These are phyloP conservation scores for Colletotrichum sansevieriae DNA, from an alignment of 2,329 filamentous ascomycete species.

Conservation along the genomic window DNA sequence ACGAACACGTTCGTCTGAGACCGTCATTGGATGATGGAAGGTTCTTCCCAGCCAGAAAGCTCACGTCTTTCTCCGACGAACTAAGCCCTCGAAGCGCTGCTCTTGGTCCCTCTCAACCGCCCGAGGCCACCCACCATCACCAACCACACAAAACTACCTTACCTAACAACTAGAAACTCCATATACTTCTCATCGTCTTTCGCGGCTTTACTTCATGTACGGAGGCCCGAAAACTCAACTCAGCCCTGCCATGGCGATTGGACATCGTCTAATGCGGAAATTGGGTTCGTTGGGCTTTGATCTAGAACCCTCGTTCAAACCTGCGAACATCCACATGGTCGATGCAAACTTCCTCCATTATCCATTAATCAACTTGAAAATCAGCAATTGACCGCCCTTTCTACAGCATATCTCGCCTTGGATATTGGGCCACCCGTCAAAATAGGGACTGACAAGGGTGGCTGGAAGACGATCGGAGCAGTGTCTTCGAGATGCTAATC, in stretches of 20 bases:
- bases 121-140: constrained; percentile 33
- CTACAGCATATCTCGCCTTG: neutral
- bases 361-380: constrained; percentile 12
- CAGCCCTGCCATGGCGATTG: constrained; percentile 30
- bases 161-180: neutral
- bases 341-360: constrained; percentile 11
- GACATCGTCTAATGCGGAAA: constrained; percentile 19
- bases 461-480: constrained; percentile 23
- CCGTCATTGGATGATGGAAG: neutral
- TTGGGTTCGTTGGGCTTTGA: constrained; percentile 40
- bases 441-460: constrained; percentile 13
- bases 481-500: constrained; percentile 10
- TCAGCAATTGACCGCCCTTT: constrained; percentile 40
- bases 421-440: constrained; percentile 17
- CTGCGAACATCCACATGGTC: constrained; percentile 31
- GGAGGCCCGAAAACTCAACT: constrained; percentile 12
- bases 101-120: constrained; percentile 6
- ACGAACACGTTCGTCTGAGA: constrained; percentile 16
- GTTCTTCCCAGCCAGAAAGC: neutral
- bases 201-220: constrained; percentile 27
- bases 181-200: constrained; percentile 14
- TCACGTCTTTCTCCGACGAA: neutral
- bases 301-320: constrained; percentile 20
- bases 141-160: neutral
- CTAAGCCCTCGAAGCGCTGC: constrained; percentile 18